Base-by-base conservation (phyloP, 148 eudicot genomes). In the Cornus kousa region DNA sequence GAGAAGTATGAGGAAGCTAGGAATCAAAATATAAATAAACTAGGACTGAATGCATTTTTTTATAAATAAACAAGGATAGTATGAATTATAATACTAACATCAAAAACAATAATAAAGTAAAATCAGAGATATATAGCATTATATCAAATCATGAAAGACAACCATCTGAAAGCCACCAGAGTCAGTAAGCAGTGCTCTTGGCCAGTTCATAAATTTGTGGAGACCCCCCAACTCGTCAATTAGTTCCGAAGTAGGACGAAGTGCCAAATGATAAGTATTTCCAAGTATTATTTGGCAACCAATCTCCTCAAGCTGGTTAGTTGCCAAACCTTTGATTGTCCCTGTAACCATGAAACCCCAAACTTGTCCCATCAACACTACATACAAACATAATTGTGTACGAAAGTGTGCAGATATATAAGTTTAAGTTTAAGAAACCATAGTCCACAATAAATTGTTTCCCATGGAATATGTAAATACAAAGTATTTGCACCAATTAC, bases 111-210 rank as follows among this genome's bases (percentile, higher is more conserved):
- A 48, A 50, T 68, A 70, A 71, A 68, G 59, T n/a, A 43, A 37
- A 70, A 35, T 72, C 4, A 73, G 43, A 73, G 2, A 22, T 66
- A 20, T 2, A 64, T 65, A 19, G 24, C 67, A 53, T n/a, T 13
- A 20, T 2, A 64, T 72, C 32, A 73, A n/a, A 14, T 24, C 69
- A 48, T 4, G 24, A 28, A 83, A 59, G 28, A 72, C 80, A 74
- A 94, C 98, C 98, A 92, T 94, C 85, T 94, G 97, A 88, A 94
- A 94, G 82, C 98, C 98, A 74, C 98, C 98, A 64, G 98, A 92
- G 77, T 92, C 98, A 5, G 97, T 93, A 77, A 94, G 98, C 86
- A 94, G 48, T 37, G 90, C 97, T 83, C 98, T 91, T 23, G 89
- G 91, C 97, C 98, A 94, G 81, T 92, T 94, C 97, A 94, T 94